Conservation (phyloP, 2,329 filamentous ascomycete species). For the Cercospora sp. region DNA sequence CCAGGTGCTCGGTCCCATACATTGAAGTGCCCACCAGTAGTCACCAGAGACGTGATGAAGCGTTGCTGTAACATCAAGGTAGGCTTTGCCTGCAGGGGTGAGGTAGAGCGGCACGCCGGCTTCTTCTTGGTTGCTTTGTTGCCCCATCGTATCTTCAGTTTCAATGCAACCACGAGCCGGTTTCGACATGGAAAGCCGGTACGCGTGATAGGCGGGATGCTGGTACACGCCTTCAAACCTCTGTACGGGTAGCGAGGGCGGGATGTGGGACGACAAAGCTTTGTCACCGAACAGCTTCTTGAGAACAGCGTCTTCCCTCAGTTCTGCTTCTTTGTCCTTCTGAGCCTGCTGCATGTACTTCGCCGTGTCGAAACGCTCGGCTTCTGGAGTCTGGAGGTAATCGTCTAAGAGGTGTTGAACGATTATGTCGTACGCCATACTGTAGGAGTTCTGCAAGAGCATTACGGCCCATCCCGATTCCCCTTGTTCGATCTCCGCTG, state of each 20-base stretch:
- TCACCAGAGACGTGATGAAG: constrained; percentile 21
- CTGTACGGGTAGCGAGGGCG: background rate
- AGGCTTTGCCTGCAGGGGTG: background rate
- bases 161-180: background rate
- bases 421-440: constrained; percentile 13
- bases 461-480: constrained; percentile 46
- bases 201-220: constrained; percentile 15
- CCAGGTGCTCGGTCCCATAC: constrained; percentile 13
- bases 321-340: constrained; percentile 5
- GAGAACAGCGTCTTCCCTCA: constrained; percentile 8
- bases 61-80: constrained; percentile 5
- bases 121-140: background rate
- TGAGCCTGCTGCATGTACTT: background rate
- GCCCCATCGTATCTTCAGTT: background rate
- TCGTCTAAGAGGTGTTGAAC: constrained; percentile 15
- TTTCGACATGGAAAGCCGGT: constrained; percentile 5
- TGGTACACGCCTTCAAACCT: constrained; percentile 17
- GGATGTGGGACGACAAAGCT: background rate
- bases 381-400: constrained; percentile 7
- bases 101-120: constrained; percentile 13
- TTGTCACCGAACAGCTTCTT: constrained; percentile 12
- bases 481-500: constrained; percentile 14
- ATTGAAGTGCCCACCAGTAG: constrained; percentile 19
- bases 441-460: constrained; percentile 30
- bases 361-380: constrained; percentile 13